Evolutionary conservation across 1,284 basidiomycete genomes (phyloP).

Genomic region (Hypsizygus ulmarius): DNA sequence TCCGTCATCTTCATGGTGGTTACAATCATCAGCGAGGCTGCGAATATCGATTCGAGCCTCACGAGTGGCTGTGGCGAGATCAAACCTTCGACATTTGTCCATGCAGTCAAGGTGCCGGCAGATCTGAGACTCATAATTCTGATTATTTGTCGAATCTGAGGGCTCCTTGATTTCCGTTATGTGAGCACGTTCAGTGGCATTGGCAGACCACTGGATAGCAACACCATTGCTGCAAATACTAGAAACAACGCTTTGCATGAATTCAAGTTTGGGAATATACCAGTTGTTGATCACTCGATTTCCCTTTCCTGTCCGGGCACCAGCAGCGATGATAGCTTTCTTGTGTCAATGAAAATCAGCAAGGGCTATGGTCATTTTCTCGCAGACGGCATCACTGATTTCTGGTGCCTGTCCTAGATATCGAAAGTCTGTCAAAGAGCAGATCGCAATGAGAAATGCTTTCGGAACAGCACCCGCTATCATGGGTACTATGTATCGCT

Average conservation of each 20-base stretch:
- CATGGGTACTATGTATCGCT: conserved; percentile 27
- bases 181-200: conserved; percentile 30
- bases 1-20: conserved; percentile 1
- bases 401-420: conserved; percentile 26
- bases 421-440: conserved; percentile 30
- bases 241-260: conserved; percentile 30
- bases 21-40: background rate
- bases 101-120: conserved; percentile 13
- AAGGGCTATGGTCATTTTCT: conserved; percentile 19
- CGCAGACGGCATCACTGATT: conserved; percentile 18
- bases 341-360: conserved; percentile 27
- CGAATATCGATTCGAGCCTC: conserved; percentile 14
- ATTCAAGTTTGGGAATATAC: conserved; percentile 31
- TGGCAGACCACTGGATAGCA: conserved; percentile 30
- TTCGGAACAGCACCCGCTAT: conserved; percentile 24
- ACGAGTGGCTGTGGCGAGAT: conserved; percentile 25
- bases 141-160: conserved; percentile 26
- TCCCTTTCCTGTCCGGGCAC: conserved; percentile 19
- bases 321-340: conserved; percentile 20
- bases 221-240: conserved; percentile 25
- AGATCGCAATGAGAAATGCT: conserved; percentile 24
- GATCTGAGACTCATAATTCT: conserved; percentile 29
- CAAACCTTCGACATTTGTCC: conserved; percentile 27
- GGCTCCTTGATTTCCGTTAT: conserved; percentile 29
- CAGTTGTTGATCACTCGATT: conserved; percentile 21